Percentiles rank a stretch among this genome's conserved stretches.
Evolutionary conservation across 371 early-diverging fungal species (phyloP).

Genomic region (Rhizomucor pusillus): DNA sequence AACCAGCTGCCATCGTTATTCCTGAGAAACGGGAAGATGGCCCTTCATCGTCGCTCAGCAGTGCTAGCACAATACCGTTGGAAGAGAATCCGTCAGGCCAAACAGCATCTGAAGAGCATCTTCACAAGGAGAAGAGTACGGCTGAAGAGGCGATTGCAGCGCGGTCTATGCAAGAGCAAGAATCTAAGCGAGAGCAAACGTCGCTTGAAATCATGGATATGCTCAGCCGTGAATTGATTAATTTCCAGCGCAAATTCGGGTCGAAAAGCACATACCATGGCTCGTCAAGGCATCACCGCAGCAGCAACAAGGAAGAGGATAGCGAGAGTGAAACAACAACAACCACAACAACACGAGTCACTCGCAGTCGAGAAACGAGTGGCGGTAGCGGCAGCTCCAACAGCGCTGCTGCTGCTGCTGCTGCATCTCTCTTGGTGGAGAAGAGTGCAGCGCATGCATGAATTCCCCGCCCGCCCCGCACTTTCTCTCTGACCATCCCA

Average conservation of each 20-base stretch:
- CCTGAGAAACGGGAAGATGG: conserved; percentile 27
- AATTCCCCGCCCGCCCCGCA: background rate
- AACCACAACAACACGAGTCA: conserved; percentile 8
- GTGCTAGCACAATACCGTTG: conserved; percentile 41
- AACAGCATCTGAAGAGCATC: conserved; percentile 10
- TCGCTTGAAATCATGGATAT: conserved; percentile 45
- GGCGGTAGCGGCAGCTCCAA: background rate
- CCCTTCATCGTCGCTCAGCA: conserved; percentile 31
- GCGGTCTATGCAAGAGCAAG: conserved; percentile 10
- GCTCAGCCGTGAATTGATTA: conserved; percentile 39
- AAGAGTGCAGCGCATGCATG: background rate
- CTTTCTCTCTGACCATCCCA: too few relatives aligned
- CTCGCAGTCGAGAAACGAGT: conserved; percentile 16
- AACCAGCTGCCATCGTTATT: conserved; percentile 29
- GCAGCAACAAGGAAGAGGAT: background rate
- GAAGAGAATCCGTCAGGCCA: conserved; percentile 15
- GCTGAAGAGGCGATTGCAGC: conserved; percentile 27
- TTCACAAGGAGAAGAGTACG: conserved; percentile 22
- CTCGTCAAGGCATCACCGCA: background rate
- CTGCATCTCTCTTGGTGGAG: background rate
- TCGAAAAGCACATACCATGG: background rate
- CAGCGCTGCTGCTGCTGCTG: too few relatives aligned
- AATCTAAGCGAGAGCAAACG: conserved; percentile 15
- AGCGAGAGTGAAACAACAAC: conserved; percentile 1
- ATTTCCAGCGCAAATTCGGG: conserved; percentile 34